Evolutionary conservation across 2,329 filamentous ascomycete species (phyloP).

Genomic region (Dactylellina haptotyla): DNA sequence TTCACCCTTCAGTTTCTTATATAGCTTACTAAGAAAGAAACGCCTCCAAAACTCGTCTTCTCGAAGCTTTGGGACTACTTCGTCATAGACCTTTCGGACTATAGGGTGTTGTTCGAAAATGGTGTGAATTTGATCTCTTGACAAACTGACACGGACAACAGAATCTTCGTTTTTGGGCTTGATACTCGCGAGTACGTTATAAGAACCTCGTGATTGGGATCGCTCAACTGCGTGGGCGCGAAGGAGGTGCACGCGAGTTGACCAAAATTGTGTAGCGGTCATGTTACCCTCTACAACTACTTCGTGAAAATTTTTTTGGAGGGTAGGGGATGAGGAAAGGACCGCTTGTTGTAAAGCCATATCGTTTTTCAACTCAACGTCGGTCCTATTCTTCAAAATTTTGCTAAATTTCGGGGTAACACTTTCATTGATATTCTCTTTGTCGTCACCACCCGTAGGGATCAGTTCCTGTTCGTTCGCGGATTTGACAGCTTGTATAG

Average conservation of each 20-base stretch:
- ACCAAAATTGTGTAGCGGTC: constrained; percentile 95
- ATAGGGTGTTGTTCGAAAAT: constrained; percentile 94
- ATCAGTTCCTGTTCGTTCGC: constrained; percentile 64
- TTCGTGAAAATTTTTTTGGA: constrained; percentile 88
- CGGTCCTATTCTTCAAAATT: constrained; percentile 59
- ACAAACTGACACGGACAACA: constrained; percentile 82
- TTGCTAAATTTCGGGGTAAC: constrained; percentile 55
- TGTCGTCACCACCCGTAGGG: constrained; percentile 66
- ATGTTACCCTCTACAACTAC: constrained; percentile 80
- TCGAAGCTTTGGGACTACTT: constrained; percentile 83
- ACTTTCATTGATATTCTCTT: constrained; percentile 59
- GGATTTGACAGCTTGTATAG: constrained; percentile 76
- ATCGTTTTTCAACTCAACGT: constrained; percentile 79
- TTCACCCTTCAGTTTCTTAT: constrained; percentile 91
- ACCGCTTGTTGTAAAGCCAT: constrained; percentile 87
- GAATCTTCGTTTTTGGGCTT: constrained; percentile 81
- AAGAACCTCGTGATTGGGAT: constrained; percentile 84
- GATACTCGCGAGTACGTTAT: constrained; percentile 91
- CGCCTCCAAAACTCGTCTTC: constrained; percentile 89
- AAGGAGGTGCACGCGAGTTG: constrained; percentile 82
- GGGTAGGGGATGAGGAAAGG: constrained; percentile 78
- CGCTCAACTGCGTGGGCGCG: constrained; percentile 90
- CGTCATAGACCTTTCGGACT: constrained; percentile 88
- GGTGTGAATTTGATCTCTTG: constrained; percentile 88
- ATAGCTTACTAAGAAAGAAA: constrained; percentile 90